phyloP scores from a whole-genome alignment of 257 asterid genomes.

The Solanum virginianum region DNA sequence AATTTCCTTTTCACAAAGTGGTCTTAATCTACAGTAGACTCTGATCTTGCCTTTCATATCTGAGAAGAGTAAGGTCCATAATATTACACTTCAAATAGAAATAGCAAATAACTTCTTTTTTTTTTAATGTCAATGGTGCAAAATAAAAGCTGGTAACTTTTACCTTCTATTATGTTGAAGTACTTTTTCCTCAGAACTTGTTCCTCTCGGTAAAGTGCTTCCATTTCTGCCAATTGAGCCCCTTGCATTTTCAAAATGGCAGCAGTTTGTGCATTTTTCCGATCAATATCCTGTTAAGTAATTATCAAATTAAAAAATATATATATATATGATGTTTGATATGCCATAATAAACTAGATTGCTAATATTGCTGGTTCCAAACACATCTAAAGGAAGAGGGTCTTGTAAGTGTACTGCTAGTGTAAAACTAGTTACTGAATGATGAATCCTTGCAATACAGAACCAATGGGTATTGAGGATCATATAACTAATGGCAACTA shows the following conservation, averaged over 20 bases:
- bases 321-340: neutral
- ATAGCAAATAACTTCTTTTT: neutral
- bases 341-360: neutral
- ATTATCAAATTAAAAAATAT: neutral
- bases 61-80: constrained; percentile 7
- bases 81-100: neutral
- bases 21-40: constrained; percentile 90
- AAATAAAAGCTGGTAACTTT: neutral
- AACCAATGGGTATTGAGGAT: neutral
- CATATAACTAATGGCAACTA: neutral
- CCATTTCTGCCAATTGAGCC: constrained; percentile 89
- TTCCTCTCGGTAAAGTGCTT: constrained; percentile 87
- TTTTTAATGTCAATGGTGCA: neutral
- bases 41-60: constrained; percentile 98
- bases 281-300: constrained; percentile 61
- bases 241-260: constrained; percentile 94
- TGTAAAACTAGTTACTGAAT: neutral
- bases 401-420: neutral
- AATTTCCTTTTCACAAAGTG: constrained; percentile 70
- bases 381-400: neutral
- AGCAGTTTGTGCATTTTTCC: constrained; percentile 97
- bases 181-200: constrained; percentile 81
- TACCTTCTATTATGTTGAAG: constrained; percentile 95
- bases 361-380: neutral
- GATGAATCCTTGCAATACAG: neutral